A percentile compares a stretch with the other conserved stretches of the same genome.
Evolutionary conservation across 1,139 yeast genomes (phyloP).

Genomic region (Magnusiomyces sp.): DNA sequence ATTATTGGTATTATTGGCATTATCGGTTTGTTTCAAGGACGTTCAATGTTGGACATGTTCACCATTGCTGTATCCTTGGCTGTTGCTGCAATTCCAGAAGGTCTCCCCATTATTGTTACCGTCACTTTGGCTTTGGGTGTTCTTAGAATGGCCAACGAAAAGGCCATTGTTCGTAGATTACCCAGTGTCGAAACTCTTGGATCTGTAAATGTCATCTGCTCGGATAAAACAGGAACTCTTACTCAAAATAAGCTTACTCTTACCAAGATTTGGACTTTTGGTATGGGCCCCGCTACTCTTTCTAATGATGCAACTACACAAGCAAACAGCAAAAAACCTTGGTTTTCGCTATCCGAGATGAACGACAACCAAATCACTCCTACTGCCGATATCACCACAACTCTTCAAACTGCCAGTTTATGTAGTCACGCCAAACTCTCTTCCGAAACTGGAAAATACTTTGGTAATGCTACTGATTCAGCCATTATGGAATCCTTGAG

Average conservation of each 20-base stretch:
- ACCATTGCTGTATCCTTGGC: slow-evolving; percentile 94
- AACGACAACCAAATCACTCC: slow-evolving; percentile 14
- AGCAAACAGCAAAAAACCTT: slow-evolving; percentile 10
- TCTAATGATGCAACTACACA: not conserved
- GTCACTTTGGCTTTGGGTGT: slow-evolving; percentile 94
- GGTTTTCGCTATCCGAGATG: slow-evolving; percentile 17
- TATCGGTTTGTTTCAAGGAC: slow-evolving; percentile 81
- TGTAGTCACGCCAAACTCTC: slow-evolving; percentile 71
- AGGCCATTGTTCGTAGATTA: slow-evolving; percentile 84
- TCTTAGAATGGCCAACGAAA: slow-evolving; percentile 85
- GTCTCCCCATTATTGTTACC: slow-evolving; percentile 91
- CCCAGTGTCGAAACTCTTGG: slow-evolving; percentile 96
- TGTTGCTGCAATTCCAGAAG: slow-evolving; percentile 98
- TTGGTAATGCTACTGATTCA: slow-evolving; percentile 92
- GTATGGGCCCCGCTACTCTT: slow-evolving; percentile 43
- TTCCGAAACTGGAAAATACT: slow-evolving; percentile 56
- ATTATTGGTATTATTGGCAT: slow-evolving; percentile 83
- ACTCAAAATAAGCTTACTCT: slow-evolving; percentile 95
- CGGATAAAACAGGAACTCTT: slow-evolving; percentile 93
- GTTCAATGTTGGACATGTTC: slow-evolving; percentile 93
- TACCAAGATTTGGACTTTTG: slow-evolving; percentile 74
- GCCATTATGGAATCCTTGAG: slow-evolving; percentile 72
- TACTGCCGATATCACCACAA: slow-evolving; percentile 21
- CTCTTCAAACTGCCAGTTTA: slow-evolving; percentile 61
- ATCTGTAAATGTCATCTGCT: slow-evolving; percentile 87